These are phyloP conservation scores for Scutellaria baicalensis DNA, from an alignment of 257 asterid species.

Conservation along the genomic window DNA sequence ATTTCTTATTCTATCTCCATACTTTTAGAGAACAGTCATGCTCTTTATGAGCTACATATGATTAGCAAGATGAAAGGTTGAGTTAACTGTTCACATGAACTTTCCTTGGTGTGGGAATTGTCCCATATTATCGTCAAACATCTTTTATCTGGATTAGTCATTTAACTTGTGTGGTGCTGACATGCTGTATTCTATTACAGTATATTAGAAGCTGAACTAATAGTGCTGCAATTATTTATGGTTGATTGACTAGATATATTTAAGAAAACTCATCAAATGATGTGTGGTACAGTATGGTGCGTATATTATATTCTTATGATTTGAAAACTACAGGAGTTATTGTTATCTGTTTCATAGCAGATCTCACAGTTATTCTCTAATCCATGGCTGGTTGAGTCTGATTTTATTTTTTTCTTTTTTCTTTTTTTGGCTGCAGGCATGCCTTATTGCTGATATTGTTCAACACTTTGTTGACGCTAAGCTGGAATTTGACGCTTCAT, in stretches of 20 bases:
- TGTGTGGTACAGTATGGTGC: background rate
- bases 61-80: background rate
- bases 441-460: slow-evolving; percentile 93
- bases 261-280: background rate
- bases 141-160: background rate
- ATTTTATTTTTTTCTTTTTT: background rate
- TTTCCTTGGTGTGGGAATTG: background rate
- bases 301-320: background rate
- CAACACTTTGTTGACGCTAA: slow-evolving; percentile 96
- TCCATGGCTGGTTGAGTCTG: slow-evolving; percentile 5
- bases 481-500: slow-evolving; percentile 86
- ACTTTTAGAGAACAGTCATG: background rate
- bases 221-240: too few relatives aligned
- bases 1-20: too few relatives aligned
- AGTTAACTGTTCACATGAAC: background rate
- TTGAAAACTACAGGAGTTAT: background rate
- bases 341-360: background rate
- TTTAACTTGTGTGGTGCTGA: background rate
- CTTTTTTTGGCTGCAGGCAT: slow-evolving; percentile 55
- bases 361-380: background rate
- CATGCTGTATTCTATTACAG: background rate
- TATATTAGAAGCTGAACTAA: background rate
- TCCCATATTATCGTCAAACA: background rate
- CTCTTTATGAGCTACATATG: background rate
- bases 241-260: background rate